Evolutionary conservation across 2,329 filamentous ascomycete species (phyloP).

Genomic region (Fusarium coicis): DNA sequence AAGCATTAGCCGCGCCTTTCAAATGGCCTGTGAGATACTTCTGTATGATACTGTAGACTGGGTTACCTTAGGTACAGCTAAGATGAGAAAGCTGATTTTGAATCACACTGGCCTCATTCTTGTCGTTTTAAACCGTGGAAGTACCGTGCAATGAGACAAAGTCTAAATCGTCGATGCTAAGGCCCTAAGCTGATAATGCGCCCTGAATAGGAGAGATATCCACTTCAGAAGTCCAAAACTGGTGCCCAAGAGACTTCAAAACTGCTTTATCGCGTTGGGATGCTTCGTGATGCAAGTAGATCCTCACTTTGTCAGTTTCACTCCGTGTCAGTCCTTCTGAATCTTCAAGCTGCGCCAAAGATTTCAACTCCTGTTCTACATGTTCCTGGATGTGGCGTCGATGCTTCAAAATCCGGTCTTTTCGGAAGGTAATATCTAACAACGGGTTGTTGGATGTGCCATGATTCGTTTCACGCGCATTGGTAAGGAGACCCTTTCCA

Average conservation of each 20-base stretch:
- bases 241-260: not conserved
- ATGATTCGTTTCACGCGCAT: not conserved
- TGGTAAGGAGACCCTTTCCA: not conserved
- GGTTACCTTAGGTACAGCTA: not conserved
- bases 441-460: too few species aligned
- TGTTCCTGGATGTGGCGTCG: not conserved
- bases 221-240: not conserved
- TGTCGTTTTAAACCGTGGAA: not conserved
- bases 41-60: not conserved
- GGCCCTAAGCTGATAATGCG: not conserved
- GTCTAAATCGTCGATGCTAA: not conserved
- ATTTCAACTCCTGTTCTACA: too few species aligned
- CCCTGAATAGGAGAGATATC: not conserved
- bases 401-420: not conserved
- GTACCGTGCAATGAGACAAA: not conserved
- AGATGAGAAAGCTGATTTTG: not conserved
- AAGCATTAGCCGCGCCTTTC: not conserved
- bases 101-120: not conserved
- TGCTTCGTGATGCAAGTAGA: too few species aligned
- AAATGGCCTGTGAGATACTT: not conserved
- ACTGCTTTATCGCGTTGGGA: not conserved
- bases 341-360: too few species aligned
- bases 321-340: too few species aligned
- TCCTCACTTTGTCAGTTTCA: too few species aligned
- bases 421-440: too few species aligned